A percentile compares a stretch with the other conserved stretches of the same genome.
phyloP scores from a whole-genome alignment of 148 eudicot species.

The Rhododendron williamsianum region DNA sequence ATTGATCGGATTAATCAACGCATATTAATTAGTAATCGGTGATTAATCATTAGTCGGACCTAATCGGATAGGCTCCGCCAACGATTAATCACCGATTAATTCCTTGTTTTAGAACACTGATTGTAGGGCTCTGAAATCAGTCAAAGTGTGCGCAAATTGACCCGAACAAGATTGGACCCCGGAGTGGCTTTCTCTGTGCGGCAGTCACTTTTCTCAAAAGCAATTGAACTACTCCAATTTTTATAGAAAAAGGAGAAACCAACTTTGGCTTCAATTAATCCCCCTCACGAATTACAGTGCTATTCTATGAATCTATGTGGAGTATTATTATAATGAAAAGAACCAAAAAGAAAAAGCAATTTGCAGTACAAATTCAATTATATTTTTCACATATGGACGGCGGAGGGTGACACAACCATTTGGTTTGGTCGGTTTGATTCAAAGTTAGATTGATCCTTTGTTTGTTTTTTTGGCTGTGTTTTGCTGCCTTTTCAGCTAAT shows the following conservation, averaged over 20 bases:
- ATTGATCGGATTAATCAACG: no score
- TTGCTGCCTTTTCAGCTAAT: neutral
- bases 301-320: neutral
- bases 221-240: neutral
- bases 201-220: neutral
- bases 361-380: neutral
- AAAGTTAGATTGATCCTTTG: neutral
- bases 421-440: neutral
- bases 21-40: no score
- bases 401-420: neutral
- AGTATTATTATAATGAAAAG: neutral
- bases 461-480: neutral
- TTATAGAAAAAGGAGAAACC: neutral
- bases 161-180: neutral
- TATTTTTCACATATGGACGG: neutral
- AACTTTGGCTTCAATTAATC: neutral
- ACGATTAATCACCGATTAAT: no score
- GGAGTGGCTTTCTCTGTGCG: neutral
- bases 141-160: no score
- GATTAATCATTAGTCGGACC: no score
- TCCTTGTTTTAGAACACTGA: no score
- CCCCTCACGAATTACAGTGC: neutral
- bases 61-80: no score
- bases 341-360: neutral
- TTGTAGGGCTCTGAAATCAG: neutral